Percentiles rank a stretch among this genome's conserved stretches.
These are phyloP conservation scores for Cnidoscolus chayamansa DNA, from an alignment of 441 rosid species.

Conservation along the genomic window DNA sequence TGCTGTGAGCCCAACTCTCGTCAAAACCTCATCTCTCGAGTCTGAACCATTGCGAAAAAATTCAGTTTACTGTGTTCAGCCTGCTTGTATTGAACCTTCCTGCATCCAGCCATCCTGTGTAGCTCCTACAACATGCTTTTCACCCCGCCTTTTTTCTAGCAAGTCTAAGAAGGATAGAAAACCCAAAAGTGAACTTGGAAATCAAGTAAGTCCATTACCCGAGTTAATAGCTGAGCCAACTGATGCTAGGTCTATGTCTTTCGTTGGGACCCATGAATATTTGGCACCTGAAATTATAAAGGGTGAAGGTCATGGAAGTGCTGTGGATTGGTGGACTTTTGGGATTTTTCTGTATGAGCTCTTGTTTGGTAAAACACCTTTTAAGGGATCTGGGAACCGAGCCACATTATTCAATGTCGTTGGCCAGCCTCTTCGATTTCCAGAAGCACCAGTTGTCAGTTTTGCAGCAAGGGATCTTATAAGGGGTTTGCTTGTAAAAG, in stretches of 20 bases:
- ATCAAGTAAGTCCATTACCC: constrained; percentile 80
- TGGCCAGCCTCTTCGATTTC: constrained; percentile 87
- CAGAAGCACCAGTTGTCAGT: constrained; percentile 79
- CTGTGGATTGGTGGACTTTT: constrained; percentile 96
- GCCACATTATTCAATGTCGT: constrained; percentile 91
- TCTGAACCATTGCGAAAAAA: constrained; percentile 69
- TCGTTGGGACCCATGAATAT: constrained; percentile 92
- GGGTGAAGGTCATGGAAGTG: constrained; percentile 97
- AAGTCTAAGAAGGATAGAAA: constrained; percentile 75
- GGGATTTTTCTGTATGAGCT: constrained; percentile 87
- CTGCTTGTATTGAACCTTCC: constrained; percentile 80
- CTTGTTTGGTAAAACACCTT: constrained; percentile 88
- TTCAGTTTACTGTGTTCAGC: constrained; percentile 71
- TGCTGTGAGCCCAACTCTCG: constrained; percentile 78
- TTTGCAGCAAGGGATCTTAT: constrained; percentile 84
- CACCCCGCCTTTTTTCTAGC: constrained; percentile 75
- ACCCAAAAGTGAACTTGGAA: constrained; percentile 58
- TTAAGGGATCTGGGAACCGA: constrained; percentile 87
- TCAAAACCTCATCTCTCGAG: constrained; percentile 58
- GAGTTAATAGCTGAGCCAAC: constrained; percentile 92
- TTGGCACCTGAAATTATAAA: constrained; percentile 91
- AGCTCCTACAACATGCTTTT: constrained; percentile 77
- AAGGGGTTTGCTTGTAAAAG: constrained; percentile 80
- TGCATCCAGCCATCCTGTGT: constrained; percentile 90
- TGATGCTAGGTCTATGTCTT: constrained; percentile 93